phyloP scores from a whole-genome alignment of 129 eudicot genomes.

The Tanacetum coccineum region DNA sequence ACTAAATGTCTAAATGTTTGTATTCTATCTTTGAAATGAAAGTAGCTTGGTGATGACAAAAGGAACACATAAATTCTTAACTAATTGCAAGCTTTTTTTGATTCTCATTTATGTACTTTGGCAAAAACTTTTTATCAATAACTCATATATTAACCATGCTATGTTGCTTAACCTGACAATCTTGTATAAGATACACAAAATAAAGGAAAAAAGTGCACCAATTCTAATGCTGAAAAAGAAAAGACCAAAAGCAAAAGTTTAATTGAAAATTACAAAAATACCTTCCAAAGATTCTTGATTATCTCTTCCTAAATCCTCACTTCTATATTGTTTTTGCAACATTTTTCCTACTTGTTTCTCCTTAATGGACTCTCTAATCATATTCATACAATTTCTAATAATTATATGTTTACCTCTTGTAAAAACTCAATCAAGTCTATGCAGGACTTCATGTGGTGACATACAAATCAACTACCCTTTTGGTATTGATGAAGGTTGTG shows the following conservation, averaged over 20 bases:
- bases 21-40: too few relatives aligned
- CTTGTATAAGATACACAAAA: background rate
- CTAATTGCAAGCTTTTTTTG: too few relatives aligned
- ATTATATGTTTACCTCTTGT: constrained; percentile 28
- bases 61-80: too few relatives aligned
- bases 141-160: too few relatives aligned
- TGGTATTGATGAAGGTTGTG: constrained; percentile 96
- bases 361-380: constrained; percentile 25
- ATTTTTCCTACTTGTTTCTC: constrained; percentile 1
- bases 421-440: constrained; percentile 50
- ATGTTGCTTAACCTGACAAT: background rate
- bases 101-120: too few relatives aligned
- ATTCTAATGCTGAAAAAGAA: constrained; percentile 18
- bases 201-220: background rate
- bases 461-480: constrained; percentile 85
- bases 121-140: too few relatives aligned
- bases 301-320: constrained; percentile 24
- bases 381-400: constrained; percentile 10
- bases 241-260: constrained; percentile 23
- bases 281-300: constrained; percentile 14
- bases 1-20: too few relatives aligned
- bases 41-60: too few relatives aligned
- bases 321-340: constrained; percentile 12
- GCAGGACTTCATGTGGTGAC: constrained; percentile 74
- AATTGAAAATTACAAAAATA: background rate